phyloP scores from a whole-genome alignment of 208 protist species.

The Leishmania braziliensis region DNA sequence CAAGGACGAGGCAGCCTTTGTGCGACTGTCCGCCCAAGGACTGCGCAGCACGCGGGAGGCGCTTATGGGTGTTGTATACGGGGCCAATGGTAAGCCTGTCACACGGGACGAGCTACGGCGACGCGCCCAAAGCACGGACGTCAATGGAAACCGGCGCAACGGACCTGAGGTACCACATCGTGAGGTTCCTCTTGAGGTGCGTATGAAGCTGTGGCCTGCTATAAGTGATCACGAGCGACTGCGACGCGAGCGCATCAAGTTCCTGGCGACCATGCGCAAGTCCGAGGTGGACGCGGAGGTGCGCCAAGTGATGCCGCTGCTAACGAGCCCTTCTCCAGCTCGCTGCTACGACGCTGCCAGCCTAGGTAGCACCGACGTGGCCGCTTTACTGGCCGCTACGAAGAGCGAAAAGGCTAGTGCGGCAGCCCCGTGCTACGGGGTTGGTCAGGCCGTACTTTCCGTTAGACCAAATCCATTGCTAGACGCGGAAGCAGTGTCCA shows the following conservation, averaged over 20 bases:
- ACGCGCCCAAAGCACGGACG: conserved; percentile 42
- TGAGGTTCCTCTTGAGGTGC: conserved; percentile 77
- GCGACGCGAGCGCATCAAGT: conserved; percentile 72
- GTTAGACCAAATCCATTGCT: not conserved
- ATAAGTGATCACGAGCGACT: conserved; percentile 84
- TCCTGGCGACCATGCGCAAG: conserved; percentile 47
- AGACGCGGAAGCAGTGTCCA: not conserved
- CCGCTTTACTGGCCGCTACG: conserved; percentile 13
- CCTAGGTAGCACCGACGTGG: not conserved
- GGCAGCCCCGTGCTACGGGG: conserved; percentile 14
- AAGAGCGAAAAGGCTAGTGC: not conserved
- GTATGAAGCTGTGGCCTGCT: conserved; percentile 80
- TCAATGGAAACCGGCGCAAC: not conserved
- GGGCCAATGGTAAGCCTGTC: conserved; percentile 28
- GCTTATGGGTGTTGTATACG: conserved; percentile 51
- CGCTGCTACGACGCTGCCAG: conserved; percentile 20
- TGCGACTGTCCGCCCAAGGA: conserved; percentile 50
- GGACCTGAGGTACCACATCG: conserved; percentile 1
- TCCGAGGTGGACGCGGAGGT: conserved; percentile 54
- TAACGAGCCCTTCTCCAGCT: conserved; percentile 28
- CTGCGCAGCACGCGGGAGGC: conserved; percentile 57
- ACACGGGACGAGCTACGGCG: conserved; percentile 23
- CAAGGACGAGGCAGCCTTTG: conserved; percentile 53
- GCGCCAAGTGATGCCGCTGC: conserved; percentile 45
- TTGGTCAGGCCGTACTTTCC: conserved; percentile 25